A percentile compares a stretch with the other conserved stretches of the same genome.
These are phyloP conservation scores for Talaromyces ruber DNA, from an alignment of 495 filamentous ascomycete genomes.

Conservation along the genomic window DNA sequence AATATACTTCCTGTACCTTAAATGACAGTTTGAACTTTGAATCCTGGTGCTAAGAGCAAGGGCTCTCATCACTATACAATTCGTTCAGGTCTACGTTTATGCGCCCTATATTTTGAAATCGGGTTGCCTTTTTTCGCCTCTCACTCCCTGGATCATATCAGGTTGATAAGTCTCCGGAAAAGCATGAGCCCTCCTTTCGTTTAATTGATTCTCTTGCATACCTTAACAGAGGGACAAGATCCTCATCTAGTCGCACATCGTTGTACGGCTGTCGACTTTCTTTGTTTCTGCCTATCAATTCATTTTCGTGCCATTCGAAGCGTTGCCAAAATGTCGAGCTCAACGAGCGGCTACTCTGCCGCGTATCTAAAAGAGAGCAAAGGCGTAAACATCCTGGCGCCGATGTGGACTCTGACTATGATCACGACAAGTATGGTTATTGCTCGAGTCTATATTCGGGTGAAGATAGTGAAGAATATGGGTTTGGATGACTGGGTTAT, in stretches of 20 bases:
- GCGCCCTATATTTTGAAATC: neutral
- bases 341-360: neutral
- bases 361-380: slow-evolving; percentile 16
- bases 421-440: slow-evolving; percentile 24
- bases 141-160: neutral
- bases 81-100: neutral
- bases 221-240: neutral
- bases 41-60: neutral
- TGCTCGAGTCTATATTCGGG: slow-evolving; percentile 38
- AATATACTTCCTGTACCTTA: neutral
- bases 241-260: neutral
- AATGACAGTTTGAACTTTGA: neutral
- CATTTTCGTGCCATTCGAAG: neutral
- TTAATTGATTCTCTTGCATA: neutral
- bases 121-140: neutral
- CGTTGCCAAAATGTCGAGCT: neutral
- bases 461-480: slow-evolving; percentile 30
- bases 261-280: neutral
- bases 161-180: neutral
- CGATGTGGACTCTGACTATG: slow-evolving; percentile 28
- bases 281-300: neutral
- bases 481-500: slow-evolving; percentile 46
- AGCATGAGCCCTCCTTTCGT: neutral
- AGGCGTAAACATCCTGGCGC: slow-evolving; percentile 32
- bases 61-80: neutral